Conservation (phyloP, 2,329 filamentous ascomycete species). For the Sporothrix curviconia region DNA sequence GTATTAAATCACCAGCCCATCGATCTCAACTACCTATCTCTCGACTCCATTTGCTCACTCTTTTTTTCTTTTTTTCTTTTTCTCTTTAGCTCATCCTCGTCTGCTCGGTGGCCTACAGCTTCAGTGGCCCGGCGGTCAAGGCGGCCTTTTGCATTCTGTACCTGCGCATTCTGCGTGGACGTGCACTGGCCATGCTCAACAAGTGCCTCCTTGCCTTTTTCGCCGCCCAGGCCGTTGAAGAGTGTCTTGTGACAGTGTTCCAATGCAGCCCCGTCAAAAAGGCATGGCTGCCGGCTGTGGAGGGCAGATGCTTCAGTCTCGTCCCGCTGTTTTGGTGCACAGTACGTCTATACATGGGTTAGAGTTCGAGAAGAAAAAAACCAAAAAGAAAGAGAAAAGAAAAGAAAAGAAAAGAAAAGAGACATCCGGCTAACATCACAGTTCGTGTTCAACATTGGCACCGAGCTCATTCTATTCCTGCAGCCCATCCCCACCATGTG, state of each 20-base stretch:
- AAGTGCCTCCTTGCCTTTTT: slow-evolving; percentile 9
- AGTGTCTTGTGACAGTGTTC: slow-evolving; percentile 11
- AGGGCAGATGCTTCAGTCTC: slow-evolving; percentile 7
- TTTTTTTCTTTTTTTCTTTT: no score
- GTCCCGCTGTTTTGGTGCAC: slow-evolving; percentile 11
- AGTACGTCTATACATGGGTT: no score
- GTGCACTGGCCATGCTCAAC: slow-evolving; percentile 10
- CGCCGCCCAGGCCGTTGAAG: slow-evolving; percentile 13
- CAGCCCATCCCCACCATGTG: slow-evolving; percentile 18
- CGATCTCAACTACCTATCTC: no score
- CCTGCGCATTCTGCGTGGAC: slow-evolving; percentile 11
- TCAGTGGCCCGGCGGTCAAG: slow-evolving; percentile 12
- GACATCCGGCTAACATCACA: not conserved
- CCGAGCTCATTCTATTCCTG: slow-evolving; percentile 15
- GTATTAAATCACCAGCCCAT: not conserved
- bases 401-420: no score
- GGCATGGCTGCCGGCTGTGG: not conserved
- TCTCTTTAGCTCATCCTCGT: not conserved
- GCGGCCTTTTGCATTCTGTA: slow-evolving; percentile 15
- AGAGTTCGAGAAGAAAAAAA: no score
- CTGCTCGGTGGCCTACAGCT: slow-evolving; percentile 11
- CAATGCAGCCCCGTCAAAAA: slow-evolving; percentile 13
- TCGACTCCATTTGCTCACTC: not conserved
- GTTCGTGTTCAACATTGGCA: slow-evolving; percentile 15
- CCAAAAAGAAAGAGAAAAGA: no score